Evolutionary conservation across 805 yeast genomes (phyloP).

Genomic region (Komagataella kurtzmanii): DNA sequence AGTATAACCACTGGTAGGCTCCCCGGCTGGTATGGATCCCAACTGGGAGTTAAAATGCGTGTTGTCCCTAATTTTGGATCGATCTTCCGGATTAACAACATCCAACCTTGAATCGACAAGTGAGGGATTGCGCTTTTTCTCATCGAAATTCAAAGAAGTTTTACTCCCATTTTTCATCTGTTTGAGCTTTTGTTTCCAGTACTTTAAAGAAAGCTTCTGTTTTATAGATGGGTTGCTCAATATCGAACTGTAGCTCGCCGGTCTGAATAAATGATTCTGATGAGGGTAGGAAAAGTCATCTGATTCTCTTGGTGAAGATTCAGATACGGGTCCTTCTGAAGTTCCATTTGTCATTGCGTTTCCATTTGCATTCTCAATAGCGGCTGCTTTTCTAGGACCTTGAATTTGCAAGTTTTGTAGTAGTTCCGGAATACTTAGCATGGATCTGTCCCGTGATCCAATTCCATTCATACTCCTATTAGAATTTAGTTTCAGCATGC

Average conservation of each 20-base stretch:
- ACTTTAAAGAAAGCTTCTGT: conserved; percentile 1
- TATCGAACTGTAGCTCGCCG: neutral
- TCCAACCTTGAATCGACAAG: neutral
- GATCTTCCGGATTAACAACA: neutral
- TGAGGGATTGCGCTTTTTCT: neutral
- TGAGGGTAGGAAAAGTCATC: neutral
- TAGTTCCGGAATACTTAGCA: neutral
- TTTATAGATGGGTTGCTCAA: neutral
- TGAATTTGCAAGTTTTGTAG: neutral
- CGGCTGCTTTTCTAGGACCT: neutral
- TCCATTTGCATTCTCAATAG: conserved; percentile 8
- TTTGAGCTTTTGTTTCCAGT: conserved; percentile 1
- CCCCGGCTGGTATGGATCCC: neutral
- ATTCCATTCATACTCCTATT: conserved; percentile 5
- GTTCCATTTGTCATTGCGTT: conserved; percentile 11
- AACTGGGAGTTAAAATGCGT: neutral
- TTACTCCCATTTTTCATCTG: neutral
- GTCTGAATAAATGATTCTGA: neutral
- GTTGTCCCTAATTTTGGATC: neutral
- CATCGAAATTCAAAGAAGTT: neutral
- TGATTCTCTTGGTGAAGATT: neutral
- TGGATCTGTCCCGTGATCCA: neutral
- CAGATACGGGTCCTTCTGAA: neutral
- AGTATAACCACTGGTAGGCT: neutral
- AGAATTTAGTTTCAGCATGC: conserved; percentile 15